Evolutionary conservation across 108 stramenopile species (phyloP).

Genomic region (Skeletonema potamos): DNA sequence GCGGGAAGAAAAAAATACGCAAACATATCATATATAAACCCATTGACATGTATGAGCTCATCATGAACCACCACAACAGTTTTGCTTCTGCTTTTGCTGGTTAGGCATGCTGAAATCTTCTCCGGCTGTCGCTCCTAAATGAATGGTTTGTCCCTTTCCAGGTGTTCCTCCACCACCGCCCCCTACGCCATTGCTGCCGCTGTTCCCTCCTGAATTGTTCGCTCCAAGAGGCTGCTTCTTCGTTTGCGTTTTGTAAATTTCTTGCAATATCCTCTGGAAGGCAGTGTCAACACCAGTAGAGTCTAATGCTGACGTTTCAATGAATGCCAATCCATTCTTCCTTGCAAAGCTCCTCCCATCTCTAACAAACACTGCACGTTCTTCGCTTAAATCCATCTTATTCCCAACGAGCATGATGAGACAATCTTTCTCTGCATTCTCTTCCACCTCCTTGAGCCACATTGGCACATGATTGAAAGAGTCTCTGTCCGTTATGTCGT

Average conservation of each 20-base stretch:
- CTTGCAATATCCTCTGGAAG: conserved; percentile 93
- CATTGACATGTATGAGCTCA: background rate
- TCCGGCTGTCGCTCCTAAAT: background rate
- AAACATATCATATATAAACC: background rate
- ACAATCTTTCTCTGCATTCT: conserved; percentile 82
- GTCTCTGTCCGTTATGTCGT: conserved; percentile 85
- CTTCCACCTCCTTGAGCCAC: conserved; percentile 87
- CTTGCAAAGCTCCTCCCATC: conserved; percentile 58
- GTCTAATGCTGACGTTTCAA: conserved; percentile 96
- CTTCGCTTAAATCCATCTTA: conserved; percentile 79
- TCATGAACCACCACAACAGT: background rate
- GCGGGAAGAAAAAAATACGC: background rate
- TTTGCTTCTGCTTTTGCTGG: background rate
- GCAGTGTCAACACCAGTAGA: conserved; percentile 96
- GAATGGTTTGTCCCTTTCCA: background rate
- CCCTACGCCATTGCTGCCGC: conserved; percentile 15
- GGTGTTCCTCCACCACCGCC: conserved; percentile 4
- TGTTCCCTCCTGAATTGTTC: conserved; percentile 27
- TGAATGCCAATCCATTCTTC: conserved; percentile 83
- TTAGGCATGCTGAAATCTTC: conserved; percentile 1
- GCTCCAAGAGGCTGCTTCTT: conserved; percentile 45
- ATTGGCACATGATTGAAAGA: conserved; percentile 72
- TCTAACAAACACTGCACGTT: conserved; percentile 67
- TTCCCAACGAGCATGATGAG: conserved; percentile 87
- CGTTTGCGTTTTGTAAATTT: conserved; percentile 67